Evolutionary conservation across 495 filamentous ascomycete genomes (phyloP).

Genomic region (Mytilinidion resinicola): DNA sequence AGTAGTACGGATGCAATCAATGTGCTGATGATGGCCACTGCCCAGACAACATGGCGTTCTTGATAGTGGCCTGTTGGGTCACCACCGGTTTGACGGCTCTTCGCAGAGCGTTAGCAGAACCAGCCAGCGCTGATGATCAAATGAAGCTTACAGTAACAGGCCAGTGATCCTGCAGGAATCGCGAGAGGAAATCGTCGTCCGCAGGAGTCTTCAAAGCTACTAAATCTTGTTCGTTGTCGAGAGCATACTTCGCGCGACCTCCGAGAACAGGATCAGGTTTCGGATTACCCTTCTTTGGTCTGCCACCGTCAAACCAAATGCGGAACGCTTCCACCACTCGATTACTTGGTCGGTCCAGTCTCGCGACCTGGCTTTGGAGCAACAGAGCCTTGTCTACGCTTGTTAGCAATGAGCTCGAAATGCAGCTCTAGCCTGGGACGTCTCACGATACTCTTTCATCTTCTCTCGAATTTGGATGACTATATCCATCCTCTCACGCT

Average conservation of each 20-base stretch:
- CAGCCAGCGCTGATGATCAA: not conserved
- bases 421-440: too few relatives aligned
- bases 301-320: not conserved
- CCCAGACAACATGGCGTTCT: not conserved
- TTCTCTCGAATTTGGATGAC: constrained; percentile 1
- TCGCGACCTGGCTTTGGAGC: constrained; percentile 3
- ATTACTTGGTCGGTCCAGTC: not conserved
- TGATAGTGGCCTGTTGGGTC: not conserved
- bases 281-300: not conserved
- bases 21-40: not conserved
- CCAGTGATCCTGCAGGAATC: constrained; percentile 14
- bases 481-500: constrained; percentile 7
- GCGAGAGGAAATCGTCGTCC: constrained; percentile 13
- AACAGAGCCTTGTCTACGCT: constrained; percentile 7
- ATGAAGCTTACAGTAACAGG: not conserved
- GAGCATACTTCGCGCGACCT: constrained; percentile 7
- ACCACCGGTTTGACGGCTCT: not conserved
- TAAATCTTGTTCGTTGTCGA: constrained; percentile 9
- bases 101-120: not conserved
- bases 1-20: constrained; percentile 7
- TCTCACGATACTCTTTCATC: constrained; percentile 13
- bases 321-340: constrained; percentile 4
- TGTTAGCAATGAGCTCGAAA: too few relatives aligned
- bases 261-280: not conserved
- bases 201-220: constrained; percentile 3